Evolutionary conservation across 75 land plant genomes (phyloP).

Genomic region (Larix kaempferi): DNA sequence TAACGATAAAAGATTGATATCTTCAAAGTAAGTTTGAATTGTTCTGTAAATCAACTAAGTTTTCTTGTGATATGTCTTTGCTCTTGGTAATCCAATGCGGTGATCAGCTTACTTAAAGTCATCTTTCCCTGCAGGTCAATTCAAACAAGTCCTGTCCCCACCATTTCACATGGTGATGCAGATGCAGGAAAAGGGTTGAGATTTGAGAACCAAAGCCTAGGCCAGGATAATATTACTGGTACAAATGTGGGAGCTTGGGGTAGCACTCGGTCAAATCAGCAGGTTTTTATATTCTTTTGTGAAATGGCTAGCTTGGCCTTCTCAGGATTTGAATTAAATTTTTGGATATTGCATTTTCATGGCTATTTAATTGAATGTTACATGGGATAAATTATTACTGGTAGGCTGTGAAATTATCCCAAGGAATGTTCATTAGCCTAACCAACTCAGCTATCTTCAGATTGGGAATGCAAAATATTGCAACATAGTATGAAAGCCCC

Average conservation of each 20-base stretch:
- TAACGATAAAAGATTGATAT: slow-evolving; percentile 33
- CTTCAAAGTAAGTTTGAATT: slow-evolving; percentile 38
- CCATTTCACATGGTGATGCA: slow-evolving; percentile 15
- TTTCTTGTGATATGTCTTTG: slow-evolving; percentile 1
- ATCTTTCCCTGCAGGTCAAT: slow-evolving; percentile 28
- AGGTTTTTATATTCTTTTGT: slow-evolving; percentile 23
- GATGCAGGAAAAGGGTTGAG: slow-evolving; percentile 18
- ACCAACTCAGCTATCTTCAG: background rate
- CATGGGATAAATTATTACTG: background rate
- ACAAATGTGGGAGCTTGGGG: slow-evolving; percentile 46
- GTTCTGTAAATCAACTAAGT: background rate
- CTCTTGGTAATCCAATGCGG: background rate
- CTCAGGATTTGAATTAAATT: background rate
- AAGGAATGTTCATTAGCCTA: background rate
- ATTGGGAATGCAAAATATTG: background rate
- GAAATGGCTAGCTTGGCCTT: background rate
- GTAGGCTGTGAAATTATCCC: background rate
- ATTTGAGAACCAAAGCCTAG: slow-evolving; percentile 32
- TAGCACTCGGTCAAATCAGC: slow-evolving; percentile 32
- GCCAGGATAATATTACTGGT: slow-evolving; percentile 27
- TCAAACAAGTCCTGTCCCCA: slow-evolving; percentile 13
- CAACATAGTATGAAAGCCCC: background rate
- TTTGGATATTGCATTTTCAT: background rate
- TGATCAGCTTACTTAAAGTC: background rate
- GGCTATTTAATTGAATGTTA: background rate